Conservation (phyloP, 768 basidiomycete species). For the Trametes punicea region DNA sequence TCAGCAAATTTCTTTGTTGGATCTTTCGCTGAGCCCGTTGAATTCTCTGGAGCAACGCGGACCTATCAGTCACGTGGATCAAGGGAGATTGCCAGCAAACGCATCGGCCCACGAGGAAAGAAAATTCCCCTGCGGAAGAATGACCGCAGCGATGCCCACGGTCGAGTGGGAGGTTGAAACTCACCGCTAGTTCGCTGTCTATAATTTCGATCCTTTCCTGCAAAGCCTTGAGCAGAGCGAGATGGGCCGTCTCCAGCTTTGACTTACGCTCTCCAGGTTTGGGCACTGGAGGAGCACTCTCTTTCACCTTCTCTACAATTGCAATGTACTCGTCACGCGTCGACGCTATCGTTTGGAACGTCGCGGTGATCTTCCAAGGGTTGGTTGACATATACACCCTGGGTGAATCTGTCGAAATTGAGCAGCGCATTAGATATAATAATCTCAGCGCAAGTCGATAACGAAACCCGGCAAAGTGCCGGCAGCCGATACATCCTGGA, state of each 20-base stretch:
- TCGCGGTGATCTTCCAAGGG: constrained; percentile 85
- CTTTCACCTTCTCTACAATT: constrained; percentile 59
- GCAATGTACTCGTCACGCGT: constrained; percentile 72
- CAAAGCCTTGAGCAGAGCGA: constrained; percentile 56
- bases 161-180: constrained; percentile 30
- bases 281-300: constrained; percentile 41
- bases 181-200: constrained; percentile 68
- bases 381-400: constrained; percentile 82
- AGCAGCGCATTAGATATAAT: constrained; percentile 27
- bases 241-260: constrained; percentile 60
- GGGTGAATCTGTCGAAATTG: constrained; percentile 63
- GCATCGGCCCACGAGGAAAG: not conserved
- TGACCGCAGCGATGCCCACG: not conserved
- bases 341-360: constrained; percentile 68
- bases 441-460: constrained; percentile 1
- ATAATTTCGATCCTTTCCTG: constrained; percentile 64
- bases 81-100: constrained; percentile 6
- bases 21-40: constrained; percentile 67
- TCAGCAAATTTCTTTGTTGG: constrained; percentile 58
- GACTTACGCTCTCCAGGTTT: constrained; percentile 46
- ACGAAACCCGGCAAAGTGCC: constrained; percentile 43
- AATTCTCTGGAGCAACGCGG: constrained; percentile 50
- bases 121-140: not conserved
- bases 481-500: constrained; percentile 25
- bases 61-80: constrained; percentile 24